These are phyloP conservation scores for Suillus variegatus DNA, from an alignment of 768 basidiomycete genomes.

Conservation along the genomic window DNA sequence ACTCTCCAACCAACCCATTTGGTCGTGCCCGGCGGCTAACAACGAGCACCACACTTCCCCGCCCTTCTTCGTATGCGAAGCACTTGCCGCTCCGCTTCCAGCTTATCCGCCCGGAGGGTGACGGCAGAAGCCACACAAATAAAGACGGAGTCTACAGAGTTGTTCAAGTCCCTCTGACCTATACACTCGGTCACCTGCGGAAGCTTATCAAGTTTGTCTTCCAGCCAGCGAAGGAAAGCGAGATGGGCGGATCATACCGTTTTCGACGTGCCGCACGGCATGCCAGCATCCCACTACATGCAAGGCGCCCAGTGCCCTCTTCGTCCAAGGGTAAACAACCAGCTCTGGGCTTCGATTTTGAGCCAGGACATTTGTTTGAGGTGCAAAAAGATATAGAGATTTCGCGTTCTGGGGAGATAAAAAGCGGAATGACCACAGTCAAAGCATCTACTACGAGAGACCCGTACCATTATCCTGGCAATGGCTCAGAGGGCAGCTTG, in stretches of 20 bases:
- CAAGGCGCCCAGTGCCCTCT: background rate
- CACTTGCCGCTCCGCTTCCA: slow-evolving; percentile 69
- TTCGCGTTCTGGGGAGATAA: slow-evolving; percentile 55
- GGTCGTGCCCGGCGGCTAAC: slow-evolving; percentile 51
- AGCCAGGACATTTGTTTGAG: slow-evolving; percentile 60
- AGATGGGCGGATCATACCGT: slow-evolving; percentile 22
- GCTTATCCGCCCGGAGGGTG: slow-evolving; percentile 40
- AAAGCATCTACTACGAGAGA: slow-evolving; percentile 56
- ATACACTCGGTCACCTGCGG: slow-evolving; percentile 67
- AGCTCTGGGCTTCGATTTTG: slow-evolving; percentile 14
- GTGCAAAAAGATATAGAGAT: slow-evolving; percentile 49
- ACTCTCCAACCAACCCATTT: slow-evolving; percentile 74
- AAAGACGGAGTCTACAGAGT: slow-evolving; percentile 61
- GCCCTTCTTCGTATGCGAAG: slow-evolving; percentile 47
- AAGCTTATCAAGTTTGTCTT: slow-evolving; percentile 66
- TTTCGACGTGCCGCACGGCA: slow-evolving; percentile 30
- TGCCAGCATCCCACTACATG: slow-evolving; percentile 9
- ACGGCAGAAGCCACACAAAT: slow-evolving; percentile 19
- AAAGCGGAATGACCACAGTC: slow-evolving; percentile 44
- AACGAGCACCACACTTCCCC: slow-evolving; percentile 39
- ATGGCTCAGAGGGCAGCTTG: slow-evolving; percentile 36
- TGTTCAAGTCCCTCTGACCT: slow-evolving; percentile 69
- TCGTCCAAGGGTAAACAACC: slow-evolving; percentile 23
- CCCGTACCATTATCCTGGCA: slow-evolving; percentile 46
- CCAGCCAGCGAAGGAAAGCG: slow-evolving; percentile 26